A percentile compares a stretch with the other conserved stretches of the same genome.
These are phyloP conservation scores for Protomyces arabidopsidicola DNA, from an alignment of 1,139 yeast species.

Conservation along the genomic window DNA sequence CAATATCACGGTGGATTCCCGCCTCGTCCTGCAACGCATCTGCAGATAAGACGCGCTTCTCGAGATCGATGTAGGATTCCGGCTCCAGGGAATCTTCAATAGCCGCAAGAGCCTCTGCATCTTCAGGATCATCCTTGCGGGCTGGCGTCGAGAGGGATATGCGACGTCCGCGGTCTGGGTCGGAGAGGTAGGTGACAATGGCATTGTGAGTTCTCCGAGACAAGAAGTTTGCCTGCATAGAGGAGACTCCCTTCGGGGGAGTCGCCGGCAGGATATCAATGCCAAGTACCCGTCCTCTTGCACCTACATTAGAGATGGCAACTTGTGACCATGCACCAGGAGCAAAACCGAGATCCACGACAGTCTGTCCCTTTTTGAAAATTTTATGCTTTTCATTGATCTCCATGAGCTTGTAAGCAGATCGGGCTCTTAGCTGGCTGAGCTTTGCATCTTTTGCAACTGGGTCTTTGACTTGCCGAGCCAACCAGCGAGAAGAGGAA, in stretches of 20 bases:
- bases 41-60: slow-evolving; percentile 16
- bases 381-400: slow-evolving; percentile 53
- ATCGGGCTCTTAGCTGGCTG: slow-evolving; percentile 68
- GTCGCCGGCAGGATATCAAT: slow-evolving; percentile 72
- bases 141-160: slow-evolving; percentile 11
- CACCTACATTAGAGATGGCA: slow-evolving; percentile 55
- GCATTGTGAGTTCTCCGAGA: slow-evolving; percentile 61
- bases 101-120: slow-evolving; percentile 24
- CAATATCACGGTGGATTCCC: slow-evolving; percentile 9
- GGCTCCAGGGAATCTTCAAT: slow-evolving; percentile 8
- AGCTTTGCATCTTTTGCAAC: slow-evolving; percentile 63
- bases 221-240: slow-evolving; percentile 81
- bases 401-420: slow-evolving; percentile 73
- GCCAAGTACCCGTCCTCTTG: slow-evolving; percentile 68
- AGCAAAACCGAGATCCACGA: slow-evolving; percentile 86
- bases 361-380: slow-evolving; percentile 54
- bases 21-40: slow-evolving; percentile 16
- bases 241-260: slow-evolving; percentile 74
- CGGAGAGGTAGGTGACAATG: slow-evolving; percentile 52
- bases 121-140: slow-evolving; percentile 14
- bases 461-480: slow-evolving; percentile 60
- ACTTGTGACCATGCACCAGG: slow-evolving; percentile 97
- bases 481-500: slow-evolving; percentile 70
- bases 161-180: slow-evolving; percentile 37
- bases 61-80: slow-evolving; percentile 28